Percentiles rank a stretch among this genome's conserved stretches.
phyloP scores from a whole-genome alignment of 352 stramenopile species.

The Peronospora tabacina region DNA sequence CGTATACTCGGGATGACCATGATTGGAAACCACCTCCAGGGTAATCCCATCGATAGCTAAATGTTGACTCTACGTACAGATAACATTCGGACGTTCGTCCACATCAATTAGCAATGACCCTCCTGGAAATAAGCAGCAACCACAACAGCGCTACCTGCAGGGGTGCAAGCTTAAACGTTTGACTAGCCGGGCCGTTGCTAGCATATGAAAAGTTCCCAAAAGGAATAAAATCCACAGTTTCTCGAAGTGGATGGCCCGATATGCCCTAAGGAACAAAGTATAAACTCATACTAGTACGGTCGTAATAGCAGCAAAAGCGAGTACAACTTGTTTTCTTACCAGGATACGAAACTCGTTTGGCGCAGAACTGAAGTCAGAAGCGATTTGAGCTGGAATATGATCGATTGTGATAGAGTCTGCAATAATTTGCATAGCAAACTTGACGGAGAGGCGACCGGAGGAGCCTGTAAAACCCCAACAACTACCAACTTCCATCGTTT shows the following conservation, averaged over 20 bases:
- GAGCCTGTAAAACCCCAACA: constrained; percentile 65
- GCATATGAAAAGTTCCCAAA: constrained; percentile 75
- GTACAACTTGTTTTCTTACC: constrained; percentile 19
- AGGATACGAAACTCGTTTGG: constrained; percentile 57
- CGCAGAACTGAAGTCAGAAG: constrained; percentile 61
- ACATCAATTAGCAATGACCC: background rate
- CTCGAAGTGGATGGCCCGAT: constrained; percentile 29
- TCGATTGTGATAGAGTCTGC: constrained; percentile 67
- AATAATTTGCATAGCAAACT: constrained; percentile 58
- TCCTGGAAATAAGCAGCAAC: background rate
- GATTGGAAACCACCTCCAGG: constrained; percentile 73
- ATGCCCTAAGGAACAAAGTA: constrained; percentile 32
- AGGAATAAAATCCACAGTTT: constrained; percentile 42
- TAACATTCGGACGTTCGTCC: background rate
- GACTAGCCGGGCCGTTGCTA: constrained; percentile 39
- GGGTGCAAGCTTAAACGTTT: constrained; percentile 58
- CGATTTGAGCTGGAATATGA: constrained; percentile 66
- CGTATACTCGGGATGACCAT: constrained; percentile 81
- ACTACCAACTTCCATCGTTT: constrained; percentile 80
- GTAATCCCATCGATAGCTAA: constrained; percentile 59
- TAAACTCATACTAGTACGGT: constrained; percentile 1
- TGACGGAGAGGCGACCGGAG: constrained; percentile 62
- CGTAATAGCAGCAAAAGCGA: background rate
- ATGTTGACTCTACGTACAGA: constrained; percentile 30
- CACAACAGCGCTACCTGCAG: constrained; percentile 29